Conservation (phyloP, 441 rosid species). For the Rhodomyrtus psidioides region DNA sequence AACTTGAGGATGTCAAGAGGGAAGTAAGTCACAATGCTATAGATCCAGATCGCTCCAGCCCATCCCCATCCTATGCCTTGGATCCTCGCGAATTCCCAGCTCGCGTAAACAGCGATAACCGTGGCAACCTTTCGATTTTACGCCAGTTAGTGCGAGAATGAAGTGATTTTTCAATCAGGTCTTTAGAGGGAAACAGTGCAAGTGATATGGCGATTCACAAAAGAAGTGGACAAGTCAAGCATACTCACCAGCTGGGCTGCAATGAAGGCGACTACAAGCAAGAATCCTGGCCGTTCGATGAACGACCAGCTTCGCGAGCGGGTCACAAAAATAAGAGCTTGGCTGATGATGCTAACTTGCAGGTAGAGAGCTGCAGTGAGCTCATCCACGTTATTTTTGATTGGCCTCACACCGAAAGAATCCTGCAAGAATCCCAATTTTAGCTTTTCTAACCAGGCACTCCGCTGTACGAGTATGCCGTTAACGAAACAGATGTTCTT, state of each 20-base stretch:
- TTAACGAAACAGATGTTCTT: background rate
- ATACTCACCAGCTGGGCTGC: slow-evolving; percentile 67
- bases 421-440: slow-evolving; percentile 26
- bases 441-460: background rate
- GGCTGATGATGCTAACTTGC: slow-evolving; percentile 96
- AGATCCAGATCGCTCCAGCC: slow-evolving; percentile 83
- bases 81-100: slow-evolving; percentile 77
- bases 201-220: background rate
- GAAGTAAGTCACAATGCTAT: slow-evolving; percentile 55
- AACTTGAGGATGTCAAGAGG: slow-evolving; percentile 89
- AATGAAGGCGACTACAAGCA: slow-evolving; percentile 58
- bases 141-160: background rate
- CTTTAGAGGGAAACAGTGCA: background rate
- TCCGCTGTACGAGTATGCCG: background rate
- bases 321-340: slow-evolving; percentile 90
- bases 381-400: slow-evolving; percentile 30
- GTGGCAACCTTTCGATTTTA: slow-evolving; percentile 57
- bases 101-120: slow-evolving; percentile 62
- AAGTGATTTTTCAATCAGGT: background rate
- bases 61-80: slow-evolving; percentile 90
- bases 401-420: slow-evolving; percentile 45
- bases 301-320: slow-evolving; percentile 89
- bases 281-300: slow-evolving; percentile 63
- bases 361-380: slow-evolving; percentile 85
- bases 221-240: background rate